Evolutionary conservation across 2,329 filamentous ascomycete genomes (phyloP), one percentile per base, ranked within the genome.

Genomic region (Acephala macrosclerotiorum): DNA sequence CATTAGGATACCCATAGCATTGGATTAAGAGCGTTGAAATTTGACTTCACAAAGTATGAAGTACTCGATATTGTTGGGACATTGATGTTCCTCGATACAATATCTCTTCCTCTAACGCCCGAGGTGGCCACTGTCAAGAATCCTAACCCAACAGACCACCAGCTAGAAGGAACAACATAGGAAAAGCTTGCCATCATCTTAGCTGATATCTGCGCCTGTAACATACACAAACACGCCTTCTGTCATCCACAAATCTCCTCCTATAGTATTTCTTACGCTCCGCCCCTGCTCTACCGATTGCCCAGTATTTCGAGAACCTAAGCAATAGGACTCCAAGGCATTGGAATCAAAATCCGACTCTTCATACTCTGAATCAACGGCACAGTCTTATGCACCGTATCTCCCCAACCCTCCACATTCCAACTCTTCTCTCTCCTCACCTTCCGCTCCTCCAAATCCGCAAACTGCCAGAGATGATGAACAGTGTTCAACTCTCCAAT

Each of bases 381-480:
- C 56, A 99, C 96, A 1, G 96, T 99, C 86, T 97, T 97, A 84
- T 99, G 96, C 42, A 98, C 96, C 26, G 95, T 97, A 76, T 97
- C 93, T 60, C 92, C 93, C 96, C 96, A 99, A 55, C 96, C 96
- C 76, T 97, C 92, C 47, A 97, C 88, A 70, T 89, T 88, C 96
- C 96, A 99, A 79, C 94, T 97, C 85, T 96, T 89, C 84, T 99
- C 96, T 71, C 96, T 88, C 71, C 94, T 88, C 40, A 92, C 82
- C 79, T 96, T 96, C 71, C 96, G 89, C 82, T 98, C 96, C 80
- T 98, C 94, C 67, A 99, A 81, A 79, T 99, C 93, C 72, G 95
- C 94, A 83, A 98, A 99, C 78, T 99, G 96, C 96, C 96, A 99
- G 25, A 99, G 85, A 78, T 98, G 95, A 79, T 99, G 94, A 38